phyloP scores from a whole-genome alignment of 257 asterid genomes.

The Przewalskia tangutica region DNA sequence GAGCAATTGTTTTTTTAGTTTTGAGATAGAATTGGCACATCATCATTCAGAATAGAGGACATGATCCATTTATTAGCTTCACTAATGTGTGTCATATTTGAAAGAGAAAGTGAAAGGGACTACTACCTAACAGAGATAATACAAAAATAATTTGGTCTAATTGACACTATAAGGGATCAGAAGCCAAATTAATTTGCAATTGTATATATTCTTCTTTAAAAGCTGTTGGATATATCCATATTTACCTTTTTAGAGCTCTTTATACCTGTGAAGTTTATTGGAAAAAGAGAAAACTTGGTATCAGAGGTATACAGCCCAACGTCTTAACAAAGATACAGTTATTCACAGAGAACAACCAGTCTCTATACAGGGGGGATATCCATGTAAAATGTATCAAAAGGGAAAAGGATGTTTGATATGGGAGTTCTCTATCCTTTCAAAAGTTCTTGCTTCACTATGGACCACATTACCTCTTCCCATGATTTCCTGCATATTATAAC shows the following conservation, averaged over 20 bases:
- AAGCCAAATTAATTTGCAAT: neutral
- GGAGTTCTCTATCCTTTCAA: neutral
- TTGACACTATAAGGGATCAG: neutral
- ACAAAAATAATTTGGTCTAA: neutral
- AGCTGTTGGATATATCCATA: neutral
- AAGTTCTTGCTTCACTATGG: neutral
- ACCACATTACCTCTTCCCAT: neutral
- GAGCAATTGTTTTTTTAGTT: neutral
- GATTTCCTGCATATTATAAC: neutral
- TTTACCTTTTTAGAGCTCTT: neutral
- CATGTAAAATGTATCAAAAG: neutral
- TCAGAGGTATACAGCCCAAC: neutral
- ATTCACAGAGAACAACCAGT: neutral
- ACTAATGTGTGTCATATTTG: neutral
- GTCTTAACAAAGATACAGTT: neutral
- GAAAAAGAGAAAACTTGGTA: neutral
- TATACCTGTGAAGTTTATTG: neutral
- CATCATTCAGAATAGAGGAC: neutral
- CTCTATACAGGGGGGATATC: neutral
- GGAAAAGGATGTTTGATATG: neutral
- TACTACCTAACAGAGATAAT: neutral
- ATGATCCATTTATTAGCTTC: neutral
- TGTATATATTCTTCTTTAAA: neutral
- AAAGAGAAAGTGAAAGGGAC: neutral
- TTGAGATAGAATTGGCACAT: neutral